Conservation (phyloP, 768 basidiomycete species). For the Lactifluus echinatus region DNA sequence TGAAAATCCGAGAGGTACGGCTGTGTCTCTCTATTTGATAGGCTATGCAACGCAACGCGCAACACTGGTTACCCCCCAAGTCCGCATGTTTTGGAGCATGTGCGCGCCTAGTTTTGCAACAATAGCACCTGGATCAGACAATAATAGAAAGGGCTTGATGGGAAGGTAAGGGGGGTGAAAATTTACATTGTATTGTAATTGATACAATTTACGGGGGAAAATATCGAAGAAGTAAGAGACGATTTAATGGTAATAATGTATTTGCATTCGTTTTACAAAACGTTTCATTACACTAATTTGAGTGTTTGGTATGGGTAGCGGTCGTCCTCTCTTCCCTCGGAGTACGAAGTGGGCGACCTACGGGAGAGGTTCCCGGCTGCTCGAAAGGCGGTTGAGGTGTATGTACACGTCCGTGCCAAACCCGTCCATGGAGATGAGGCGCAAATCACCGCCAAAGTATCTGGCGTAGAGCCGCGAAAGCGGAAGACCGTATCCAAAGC, state of each 20-base stretch:
- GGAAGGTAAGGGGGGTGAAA: neutral
- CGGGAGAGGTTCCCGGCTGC: constrained; percentile 70
- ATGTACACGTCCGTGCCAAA: constrained; percentile 93
- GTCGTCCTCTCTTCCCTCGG: neutral
- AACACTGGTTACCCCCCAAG: too few relatives aligned
- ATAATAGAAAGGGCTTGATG: neutral
- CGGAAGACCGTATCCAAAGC: constrained; percentile 90
- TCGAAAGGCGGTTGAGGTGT: constrained; percentile 78
- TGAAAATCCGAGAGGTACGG: too few relatives aligned
- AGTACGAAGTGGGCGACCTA: constrained; percentile 23
- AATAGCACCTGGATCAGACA: too few relatives aligned
- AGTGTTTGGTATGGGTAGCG: neutral
- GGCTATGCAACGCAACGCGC: too few relatives aligned
- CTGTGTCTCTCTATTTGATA: too few relatives aligned
- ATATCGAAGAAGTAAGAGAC: neutral
- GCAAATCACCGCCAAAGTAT: constrained; percentile 90
- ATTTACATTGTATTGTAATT: neutral
- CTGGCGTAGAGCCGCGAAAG: constrained; percentile 90
- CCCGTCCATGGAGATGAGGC: constrained; percentile 98
- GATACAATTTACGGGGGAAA: neutral
- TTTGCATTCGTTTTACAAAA: neutral
- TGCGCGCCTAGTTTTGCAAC: too few relatives aligned
- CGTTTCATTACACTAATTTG: neutral
- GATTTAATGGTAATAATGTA: neutral
- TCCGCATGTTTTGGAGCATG: too few relatives aligned